These are phyloP conservation scores for Grosmannia serpens DNA, from an alignment of 2,329 filamentous ascomycete species.

Conservation along the genomic window DNA sequence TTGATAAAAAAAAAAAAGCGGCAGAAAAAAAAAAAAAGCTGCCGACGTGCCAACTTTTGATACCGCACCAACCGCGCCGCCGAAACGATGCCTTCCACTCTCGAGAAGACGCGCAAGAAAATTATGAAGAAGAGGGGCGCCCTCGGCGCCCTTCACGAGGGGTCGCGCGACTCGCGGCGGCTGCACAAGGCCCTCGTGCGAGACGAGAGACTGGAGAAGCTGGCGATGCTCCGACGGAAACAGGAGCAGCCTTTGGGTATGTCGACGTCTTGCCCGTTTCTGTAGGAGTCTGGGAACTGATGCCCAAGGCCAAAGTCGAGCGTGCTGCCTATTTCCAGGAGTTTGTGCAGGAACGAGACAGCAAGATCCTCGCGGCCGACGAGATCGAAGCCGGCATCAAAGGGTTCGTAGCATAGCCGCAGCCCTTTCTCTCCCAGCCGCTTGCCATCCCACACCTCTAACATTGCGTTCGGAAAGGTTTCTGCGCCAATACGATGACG, in stretches of 20 bases:
- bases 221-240: constrained; percentile 58
- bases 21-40: neutral
- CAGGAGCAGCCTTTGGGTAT: constrained; percentile 63
- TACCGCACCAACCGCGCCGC: neutral
- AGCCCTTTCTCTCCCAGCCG: neutral
- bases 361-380: constrained; percentile 38
- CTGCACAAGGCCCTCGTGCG: constrained; percentile 68
- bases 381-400: constrained; percentile 51
- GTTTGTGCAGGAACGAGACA: constrained; percentile 39
- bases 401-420: constrained; percentile 35
- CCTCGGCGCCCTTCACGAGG: constrained; percentile 69
- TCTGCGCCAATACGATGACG: constrained; percentile 59
- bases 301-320: constrained; percentile 8
- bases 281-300: neutral
- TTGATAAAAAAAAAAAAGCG: constrained; percentile 1
- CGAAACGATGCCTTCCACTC: constrained; percentile 56
- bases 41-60: neutral
- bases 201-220: constrained; percentile 70
- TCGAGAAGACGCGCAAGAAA: constrained; percentile 78
- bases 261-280: constrained; percentile 14
- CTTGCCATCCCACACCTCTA: neutral
- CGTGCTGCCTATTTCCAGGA: constrained; percentile 34
- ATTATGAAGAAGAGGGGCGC: constrained; percentile 69
- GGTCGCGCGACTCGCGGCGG: constrained; percentile 74
- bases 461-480: constrained; percentile 32